These are phyloP conservation scores for Chimonanthus praecox DNA, from an alignment of 164 flowering plant genomes.

Conservation along the genomic window DNA sequence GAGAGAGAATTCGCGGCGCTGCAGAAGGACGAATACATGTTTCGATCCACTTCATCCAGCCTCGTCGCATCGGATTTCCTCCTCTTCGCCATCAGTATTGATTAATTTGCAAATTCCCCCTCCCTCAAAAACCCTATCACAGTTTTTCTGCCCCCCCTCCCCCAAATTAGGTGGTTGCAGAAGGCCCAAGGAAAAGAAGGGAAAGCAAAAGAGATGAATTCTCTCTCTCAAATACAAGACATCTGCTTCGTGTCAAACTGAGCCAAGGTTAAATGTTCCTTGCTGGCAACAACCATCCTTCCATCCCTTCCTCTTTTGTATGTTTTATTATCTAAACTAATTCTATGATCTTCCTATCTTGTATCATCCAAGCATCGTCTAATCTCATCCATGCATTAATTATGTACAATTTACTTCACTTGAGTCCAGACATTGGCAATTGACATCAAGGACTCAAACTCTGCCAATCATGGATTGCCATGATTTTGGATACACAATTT, in stretches of 20 bases:
- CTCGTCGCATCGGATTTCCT: conserved; percentile 67
- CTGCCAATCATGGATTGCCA: too few species aligned
- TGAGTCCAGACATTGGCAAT: too few species aligned
- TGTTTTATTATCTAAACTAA: too few species aligned
- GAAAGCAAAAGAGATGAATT: neutral
- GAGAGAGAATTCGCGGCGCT: conserved; percentile 76
- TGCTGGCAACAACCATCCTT: too few species aligned
- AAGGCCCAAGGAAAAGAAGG: neutral
- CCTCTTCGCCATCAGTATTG: conserved; percentile 58
- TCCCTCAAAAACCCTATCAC: neutral
- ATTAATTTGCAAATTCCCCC: neutral
- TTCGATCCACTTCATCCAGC: conserved; percentile 81
- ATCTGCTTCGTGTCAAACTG: neutral
- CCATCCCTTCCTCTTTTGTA: too few species aligned
- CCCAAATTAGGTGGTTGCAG: conserved; percentile 3
- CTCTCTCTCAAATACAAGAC: neutral
- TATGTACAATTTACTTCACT: too few species aligned
- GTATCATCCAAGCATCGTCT: too few species aligned
- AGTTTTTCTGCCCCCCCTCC: neutral
- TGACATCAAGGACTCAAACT: too few species aligned
- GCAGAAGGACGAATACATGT: conserved; percentile 67
- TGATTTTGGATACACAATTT: too few species aligned
- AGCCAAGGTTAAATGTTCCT: neutral
- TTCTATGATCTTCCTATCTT: too few species aligned
- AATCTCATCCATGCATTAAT: too few species aligned